Conservation (phyloP, 768 basidiomycete genomes). For the Suillus plorans region DNA sequence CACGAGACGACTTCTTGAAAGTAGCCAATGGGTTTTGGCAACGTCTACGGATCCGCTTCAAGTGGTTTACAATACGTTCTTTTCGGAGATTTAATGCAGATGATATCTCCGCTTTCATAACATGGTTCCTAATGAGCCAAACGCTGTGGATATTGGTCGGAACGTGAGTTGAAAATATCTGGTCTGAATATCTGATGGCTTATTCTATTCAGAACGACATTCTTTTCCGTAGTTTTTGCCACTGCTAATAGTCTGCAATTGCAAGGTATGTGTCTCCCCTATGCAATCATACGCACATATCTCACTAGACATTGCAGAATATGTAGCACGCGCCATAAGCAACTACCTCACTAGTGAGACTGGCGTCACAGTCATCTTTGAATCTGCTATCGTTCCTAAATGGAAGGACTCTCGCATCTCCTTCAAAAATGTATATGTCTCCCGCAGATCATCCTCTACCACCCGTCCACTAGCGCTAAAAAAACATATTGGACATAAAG, state of each 20-base stretch:
- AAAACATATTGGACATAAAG: slow-evolving; percentile 43
- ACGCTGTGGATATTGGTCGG: slow-evolving; percentile 94
- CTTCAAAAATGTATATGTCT: slow-evolving; percentile 95
- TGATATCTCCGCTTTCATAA: slow-evolving; percentile 94
- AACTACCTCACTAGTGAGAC: slow-evolving; percentile 93
- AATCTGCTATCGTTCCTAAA: slow-evolving; percentile 96
- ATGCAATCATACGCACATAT: neutral
- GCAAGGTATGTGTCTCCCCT: slow-evolving; percentile 55
- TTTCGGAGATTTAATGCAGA: slow-evolving; percentile 96
- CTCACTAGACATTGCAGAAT: slow-evolving; percentile 46
- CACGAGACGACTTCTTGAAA: slow-evolving; percentile 84
- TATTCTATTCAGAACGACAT: slow-evolving; percentile 68
- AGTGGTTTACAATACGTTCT: slow-evolving; percentile 95
- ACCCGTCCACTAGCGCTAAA: slow-evolving; percentile 17
- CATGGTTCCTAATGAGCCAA: slow-evolving; percentile 95
- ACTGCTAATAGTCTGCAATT: slow-evolving; percentile 83
- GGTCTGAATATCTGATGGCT: neutral
- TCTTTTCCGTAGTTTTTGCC: slow-evolving; percentile 91
- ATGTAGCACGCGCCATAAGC: slow-evolving; percentile 84
- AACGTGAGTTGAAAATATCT: slow-evolving; percentile 35
- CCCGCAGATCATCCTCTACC: slow-evolving; percentile 59
- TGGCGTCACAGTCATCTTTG: slow-evolving; percentile 92
- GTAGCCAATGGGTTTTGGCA: slow-evolving; percentile 92
- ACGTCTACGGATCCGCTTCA: slow-evolving; percentile 85
- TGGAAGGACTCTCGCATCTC: slow-evolving; percentile 96